Evolutionary conservation across 257 asterid species (phyloP).

Genomic region (Craterostigma plantagineum): DNA sequence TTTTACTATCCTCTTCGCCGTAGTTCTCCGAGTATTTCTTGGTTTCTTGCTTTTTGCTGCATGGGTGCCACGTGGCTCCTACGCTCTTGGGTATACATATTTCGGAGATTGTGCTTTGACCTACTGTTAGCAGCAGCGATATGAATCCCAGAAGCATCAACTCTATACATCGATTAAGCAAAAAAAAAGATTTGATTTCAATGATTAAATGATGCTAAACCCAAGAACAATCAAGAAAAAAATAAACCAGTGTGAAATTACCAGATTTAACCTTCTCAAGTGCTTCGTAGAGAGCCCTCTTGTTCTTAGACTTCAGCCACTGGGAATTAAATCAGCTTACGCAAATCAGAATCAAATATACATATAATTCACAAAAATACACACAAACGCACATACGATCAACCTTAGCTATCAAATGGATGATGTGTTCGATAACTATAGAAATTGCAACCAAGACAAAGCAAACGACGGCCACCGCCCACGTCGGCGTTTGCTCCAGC

Average conservation of each 20-base stretch:
- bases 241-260: constrained; percentile 1
- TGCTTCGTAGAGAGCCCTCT: constrained; percentile 60
- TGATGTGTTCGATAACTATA: constrained; percentile 43
- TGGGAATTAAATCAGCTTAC: constrained; percentile 7
- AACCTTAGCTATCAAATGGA: constrained; percentile 64
- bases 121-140: constrained; percentile 70
- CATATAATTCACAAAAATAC: background rate
- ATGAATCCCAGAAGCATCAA: constrained; percentile 89
- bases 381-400: background rate
- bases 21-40: background rate
- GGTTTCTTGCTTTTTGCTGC: constrained; percentile 29
- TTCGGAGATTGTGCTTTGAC: constrained; percentile 36
- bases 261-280: constrained; percentile 83
- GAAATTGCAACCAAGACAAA: constrained; percentile 55
- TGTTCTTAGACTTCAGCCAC: constrained; percentile 63
- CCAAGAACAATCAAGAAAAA: background rate
- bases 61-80: constrained; percentile 81
- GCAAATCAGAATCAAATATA: background rate
- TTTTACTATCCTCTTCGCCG: background rate
- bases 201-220: background rate
- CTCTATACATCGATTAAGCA: constrained; percentile 17
- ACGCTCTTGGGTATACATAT: constrained; percentile 39
- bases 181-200: background rate
- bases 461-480: constrained; percentile 84
- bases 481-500: constrained; percentile 74